Evolutionary conservation across 2,329 filamentous ascomycete genomes (phyloP), one percentile per base, ranked within the genome.

Genomic region (Aspergillus pseudoterreus): DNA sequence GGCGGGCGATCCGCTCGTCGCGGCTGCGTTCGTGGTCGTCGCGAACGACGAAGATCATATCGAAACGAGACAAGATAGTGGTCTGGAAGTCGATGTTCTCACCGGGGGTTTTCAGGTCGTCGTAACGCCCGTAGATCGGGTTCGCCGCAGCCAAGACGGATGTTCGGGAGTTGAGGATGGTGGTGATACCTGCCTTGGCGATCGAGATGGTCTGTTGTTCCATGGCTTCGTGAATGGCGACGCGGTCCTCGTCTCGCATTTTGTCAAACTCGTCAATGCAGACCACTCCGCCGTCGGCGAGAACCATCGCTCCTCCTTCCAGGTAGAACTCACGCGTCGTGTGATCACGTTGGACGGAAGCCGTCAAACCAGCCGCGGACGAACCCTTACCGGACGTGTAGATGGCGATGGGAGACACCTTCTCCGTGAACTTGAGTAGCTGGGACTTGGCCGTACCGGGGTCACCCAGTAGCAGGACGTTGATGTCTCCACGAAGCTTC

Each of bases 201-300:
- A 99, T 97, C 10, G 94, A 97, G 55, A 99, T 99, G 0, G 94
- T 99, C 72, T 99, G 94, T 75, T 99, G 94, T 70, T 99, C 94
- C 94, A 99, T 99, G 52, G 94, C 94, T 81, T 99, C 94, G 79
- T 99, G 94, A 60, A 99, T 99, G 2, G 94, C 94, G 6, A 97
- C 94, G 62, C 94, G 83, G 64, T 99, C 94, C 71, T 99, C 94
- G 68, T 99, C 94, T 56, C 94, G 83, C 94, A 99, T 99, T 79
- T 99, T 99, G 77, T 99, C 94, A 67, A 99, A 99, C 74, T 99
- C 94, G 67, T 99, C 94, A 62, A 99, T 99, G 72, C 94, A 97
- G 9, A 97, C 94, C 1, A 97, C 92, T 63, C 94, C 94, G 2
- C 92, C 92, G 60, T 99, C 94, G 4, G 94, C 94, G 15, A 99